A percentile compares a stretch with the other conserved stretches of the same genome.
Evolutionary conservation across 1,284 basidiomycete genomes (phyloP).

Genomic region (Naganishia sp.): DNA sequence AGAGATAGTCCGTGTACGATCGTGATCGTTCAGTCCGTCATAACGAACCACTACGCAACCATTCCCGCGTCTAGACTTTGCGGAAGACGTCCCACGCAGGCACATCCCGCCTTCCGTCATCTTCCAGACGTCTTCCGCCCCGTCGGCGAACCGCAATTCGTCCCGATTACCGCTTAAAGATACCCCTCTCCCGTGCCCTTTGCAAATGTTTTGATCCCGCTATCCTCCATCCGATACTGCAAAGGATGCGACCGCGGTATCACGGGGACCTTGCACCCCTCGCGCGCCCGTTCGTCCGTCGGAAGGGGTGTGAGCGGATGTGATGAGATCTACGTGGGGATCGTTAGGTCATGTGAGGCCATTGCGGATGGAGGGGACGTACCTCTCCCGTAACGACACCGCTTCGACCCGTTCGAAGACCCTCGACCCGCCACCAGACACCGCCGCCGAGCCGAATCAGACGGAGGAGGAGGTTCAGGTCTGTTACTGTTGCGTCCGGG

Average conservation of each 20-base stretch:
- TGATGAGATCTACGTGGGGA: conserved; percentile 40
- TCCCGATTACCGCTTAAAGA: conserved; percentile 36
- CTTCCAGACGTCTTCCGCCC: too few relatives aligned
- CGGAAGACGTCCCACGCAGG: too few relatives aligned
- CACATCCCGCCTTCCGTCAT: too few relatives aligned
- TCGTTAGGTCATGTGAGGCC: neutral
- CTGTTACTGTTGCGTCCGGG: conserved; percentile 1
- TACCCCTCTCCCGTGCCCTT: conserved; percentile 54
- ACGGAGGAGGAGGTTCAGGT: conserved; percentile 40
- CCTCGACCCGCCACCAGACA: conserved; percentile 48
- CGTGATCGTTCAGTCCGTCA: too few relatives aligned
- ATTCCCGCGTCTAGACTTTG: too few relatives aligned
- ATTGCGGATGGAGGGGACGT: conserved; percentile 27
- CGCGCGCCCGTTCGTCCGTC: neutral
- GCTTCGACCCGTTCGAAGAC: conserved; percentile 46
- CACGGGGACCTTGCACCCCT: neutral
- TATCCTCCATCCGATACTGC: conserved; percentile 51
- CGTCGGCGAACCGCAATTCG: too few relatives aligned
- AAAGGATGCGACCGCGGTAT: conserved; percentile 42
- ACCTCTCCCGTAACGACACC: conserved; percentile 52
- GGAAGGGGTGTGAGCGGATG: conserved; percentile 36
- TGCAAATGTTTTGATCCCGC: conserved; percentile 49
- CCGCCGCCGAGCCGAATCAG: conserved; percentile 37
- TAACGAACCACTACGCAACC: too few relatives aligned
- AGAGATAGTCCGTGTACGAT: too few relatives aligned